phyloP scores from a whole-genome alignment of 768 basidiomycete genomes.

The Pulveroboletus sp. region DNA sequence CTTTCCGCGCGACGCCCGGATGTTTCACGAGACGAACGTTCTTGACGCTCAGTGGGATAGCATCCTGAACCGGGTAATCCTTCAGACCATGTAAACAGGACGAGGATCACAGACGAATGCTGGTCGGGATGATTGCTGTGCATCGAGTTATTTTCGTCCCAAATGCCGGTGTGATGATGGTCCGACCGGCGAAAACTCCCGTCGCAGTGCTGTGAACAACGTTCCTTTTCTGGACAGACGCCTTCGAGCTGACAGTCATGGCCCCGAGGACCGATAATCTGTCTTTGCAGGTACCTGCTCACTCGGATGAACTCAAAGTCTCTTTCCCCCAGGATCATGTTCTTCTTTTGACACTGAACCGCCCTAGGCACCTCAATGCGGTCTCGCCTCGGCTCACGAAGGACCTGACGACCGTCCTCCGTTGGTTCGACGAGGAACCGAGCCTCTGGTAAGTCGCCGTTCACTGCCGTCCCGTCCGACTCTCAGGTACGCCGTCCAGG shows the following conservation, averaged over 20 bases:
- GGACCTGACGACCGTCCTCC: constrained; percentile 50
- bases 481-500: constrained; percentile 39
- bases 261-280: background rate
- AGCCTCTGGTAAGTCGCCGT: constrained; percentile 55
- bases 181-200: background rate
- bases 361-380: constrained; percentile 70
- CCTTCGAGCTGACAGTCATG: background rate
- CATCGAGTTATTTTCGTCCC: background rate
- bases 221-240: constrained; percentile 4
- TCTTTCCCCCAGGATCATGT: constrained; percentile 49
- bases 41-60: background rate
- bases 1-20: constrained; percentile 21
- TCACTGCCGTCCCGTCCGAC: background rate
- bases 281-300: constrained; percentile 18
- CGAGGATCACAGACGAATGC: too few relatives aligned
- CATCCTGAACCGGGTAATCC: constrained; percentile 15
- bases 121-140: too few relatives aligned
- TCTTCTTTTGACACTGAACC: constrained; percentile 56
- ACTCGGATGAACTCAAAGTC: constrained; percentile 37
- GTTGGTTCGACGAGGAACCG: constrained; percentile 74
- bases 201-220: constrained; percentile 2
- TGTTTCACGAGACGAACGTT: constrained; percentile 17
- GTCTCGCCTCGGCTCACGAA: constrained; percentile 56
- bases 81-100: too few relatives aligned
- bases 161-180: too few relatives aligned